A percentile compares a stretch with the other conserved stretches of the same genome.
Conservation (phyloP, 169 alveolate species). For the Eimeria maxima region DNA sequence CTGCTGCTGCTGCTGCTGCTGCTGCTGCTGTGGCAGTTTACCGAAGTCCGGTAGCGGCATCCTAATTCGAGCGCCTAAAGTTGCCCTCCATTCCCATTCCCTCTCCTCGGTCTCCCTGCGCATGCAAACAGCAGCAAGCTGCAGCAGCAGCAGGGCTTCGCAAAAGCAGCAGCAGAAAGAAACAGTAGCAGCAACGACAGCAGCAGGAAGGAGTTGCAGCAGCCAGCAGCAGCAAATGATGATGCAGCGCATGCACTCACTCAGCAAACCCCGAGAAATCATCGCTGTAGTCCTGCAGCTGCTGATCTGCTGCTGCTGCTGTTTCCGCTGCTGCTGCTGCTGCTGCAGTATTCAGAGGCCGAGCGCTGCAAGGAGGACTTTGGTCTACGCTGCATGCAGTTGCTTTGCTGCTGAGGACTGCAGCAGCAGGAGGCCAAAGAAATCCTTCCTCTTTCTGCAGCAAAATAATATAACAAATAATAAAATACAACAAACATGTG, state of each 20-base stretch:
- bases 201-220: background rate
- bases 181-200: constrained; percentile 6
- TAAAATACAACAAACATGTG: background rate
- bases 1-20: background rate
- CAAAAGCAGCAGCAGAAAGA: background rate
- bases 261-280: background rate
- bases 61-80: background rate
- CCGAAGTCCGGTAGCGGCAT: constrained; percentile 56
- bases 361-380: constrained; percentile 3
- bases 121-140: constrained; percentile 34
- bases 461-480: background rate
- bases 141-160: background rate
- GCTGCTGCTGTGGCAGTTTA: background rate
- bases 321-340: background rate
- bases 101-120: constrained; percentile 41
- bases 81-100: constrained; percentile 17
- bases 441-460: background rate
- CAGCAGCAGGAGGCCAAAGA: constrained; percentile 38
- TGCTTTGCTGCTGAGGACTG: constrained; percentile 15
- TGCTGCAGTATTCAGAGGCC: background rate
- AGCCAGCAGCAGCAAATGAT: background rate
- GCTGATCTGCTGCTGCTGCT: background rate
- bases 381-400: background rate
- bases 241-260: background rate
- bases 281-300: background rate